phyloP scores from a whole-genome alignment of 2,329 filamentous ascomycete species.

The Microdochium bolleyi region DNA sequence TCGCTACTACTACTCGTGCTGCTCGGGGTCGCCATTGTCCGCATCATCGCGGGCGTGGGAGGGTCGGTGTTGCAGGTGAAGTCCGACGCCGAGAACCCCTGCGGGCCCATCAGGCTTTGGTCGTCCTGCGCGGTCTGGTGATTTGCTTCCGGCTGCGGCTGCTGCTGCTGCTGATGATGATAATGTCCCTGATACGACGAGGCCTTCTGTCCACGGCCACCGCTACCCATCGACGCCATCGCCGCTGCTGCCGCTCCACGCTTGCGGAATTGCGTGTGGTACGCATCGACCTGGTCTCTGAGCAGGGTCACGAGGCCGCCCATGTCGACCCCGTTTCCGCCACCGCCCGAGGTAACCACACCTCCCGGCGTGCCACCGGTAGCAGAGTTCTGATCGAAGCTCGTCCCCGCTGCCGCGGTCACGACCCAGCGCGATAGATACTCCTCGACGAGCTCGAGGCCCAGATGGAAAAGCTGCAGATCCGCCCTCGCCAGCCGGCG shows the following conservation, averaged over 20 bases:
- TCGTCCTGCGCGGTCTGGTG: not conserved
- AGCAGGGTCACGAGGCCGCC: not conserved
- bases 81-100: not conserved
- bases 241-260: not conserved
- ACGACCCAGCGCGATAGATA: not conserved
- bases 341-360: not conserved
- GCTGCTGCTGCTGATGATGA: not conserved
- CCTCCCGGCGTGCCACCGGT: not conserved
- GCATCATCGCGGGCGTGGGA: not conserved
- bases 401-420: not conserved
- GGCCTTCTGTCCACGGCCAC: not conserved
- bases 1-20: not conserved
- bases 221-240: not conserved
- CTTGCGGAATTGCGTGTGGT: not conserved
- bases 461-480: slow-evolving; percentile 4
- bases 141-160: not conserved
- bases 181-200: not conserved
- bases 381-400: too few relatives aligned
- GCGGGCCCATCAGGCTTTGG: not conserved
- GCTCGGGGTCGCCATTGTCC: not conserved
- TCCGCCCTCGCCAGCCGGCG: slow-evolving; percentile 11
- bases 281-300: not conserved
- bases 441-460: not conserved
- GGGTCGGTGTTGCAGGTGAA: not conserved
- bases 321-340: not conserved